Evolutionary conservation across 192 early-diverging fungal species (phyloP), one percentile per base, ranked within the genome.

Genomic region (Backusella parvicylindrica): DNA sequence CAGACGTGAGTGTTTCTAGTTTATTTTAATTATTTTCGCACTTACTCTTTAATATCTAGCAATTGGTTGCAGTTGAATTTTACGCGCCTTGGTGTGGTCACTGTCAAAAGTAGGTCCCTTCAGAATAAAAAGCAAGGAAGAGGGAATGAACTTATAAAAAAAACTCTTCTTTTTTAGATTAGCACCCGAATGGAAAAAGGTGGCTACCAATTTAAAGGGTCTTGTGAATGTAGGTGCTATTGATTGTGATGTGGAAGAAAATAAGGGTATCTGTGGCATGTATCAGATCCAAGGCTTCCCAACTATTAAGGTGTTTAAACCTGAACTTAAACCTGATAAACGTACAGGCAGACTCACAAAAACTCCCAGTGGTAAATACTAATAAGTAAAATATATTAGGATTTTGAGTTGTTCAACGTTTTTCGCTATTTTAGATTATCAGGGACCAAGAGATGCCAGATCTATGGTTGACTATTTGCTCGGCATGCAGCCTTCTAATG

Each of bases 31-130:
- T 56, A 6, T 12, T 9, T 15, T 15, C 11, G 36, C 4, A 31
- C 15, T 64, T 43, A 35, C 11, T 38, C 40, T 37, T 63, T 32
- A 56, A 66, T 50, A 49, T 23, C n/a, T 77, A 92, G 86, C 87
- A 95, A 77, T 86, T 92, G 8, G 95, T 94, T 16, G 88, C 95
- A 71, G 93, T 94, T 26, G 95, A 97, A 79, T 99, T 99, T 81
- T 98, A 91, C 76, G 97, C 96, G 12, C 97, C 97, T 32, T 99
- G 97, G 94, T 97, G 96, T 83, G 95, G 95, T 23, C 93, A 97
- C 83, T 99, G 97, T 81, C 89, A 96, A 86, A 90, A 86, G 84
- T 90, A 64, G 66, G 15, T 36, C 3, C 6, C 13, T 13, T 36
- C 5, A 5, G 18, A 47, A 12, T 40, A 30, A 47, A 68, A 38